phyloP scores from a whole-genome alignment of 2,329 filamentous ascomycete species.

The Ceratocystis destructans region DNA sequence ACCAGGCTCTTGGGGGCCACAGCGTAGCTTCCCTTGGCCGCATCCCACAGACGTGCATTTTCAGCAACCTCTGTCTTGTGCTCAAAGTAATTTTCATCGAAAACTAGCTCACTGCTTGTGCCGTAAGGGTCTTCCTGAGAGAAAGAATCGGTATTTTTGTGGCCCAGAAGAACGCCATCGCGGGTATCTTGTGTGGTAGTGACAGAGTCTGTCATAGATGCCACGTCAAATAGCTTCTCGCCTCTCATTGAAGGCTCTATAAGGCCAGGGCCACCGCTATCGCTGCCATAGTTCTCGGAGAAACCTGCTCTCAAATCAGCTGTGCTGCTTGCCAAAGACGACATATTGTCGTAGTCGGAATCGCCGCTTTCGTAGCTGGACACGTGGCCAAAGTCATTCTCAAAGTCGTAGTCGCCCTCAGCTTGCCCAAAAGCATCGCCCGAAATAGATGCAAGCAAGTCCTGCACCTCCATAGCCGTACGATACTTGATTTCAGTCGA shows the following conservation, averaged over 20 bases:
- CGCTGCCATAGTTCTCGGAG: constrained; percentile 20
- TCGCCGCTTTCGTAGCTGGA: constrained; percentile 35
- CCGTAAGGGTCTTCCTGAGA: constrained; percentile 27
- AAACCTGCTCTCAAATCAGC: constrained; percentile 25
- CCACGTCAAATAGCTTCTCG: constrained; percentile 38
- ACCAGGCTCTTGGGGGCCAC: constrained; percentile 47
- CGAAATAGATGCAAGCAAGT: constrained; percentile 81
- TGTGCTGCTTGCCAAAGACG: constrained; percentile 18
- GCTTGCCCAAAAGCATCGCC: constrained; percentile 63
- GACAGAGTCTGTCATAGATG: constrained; percentile 22
- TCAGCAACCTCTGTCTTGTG: constrained; percentile 46
- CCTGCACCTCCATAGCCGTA: constrained; percentile 72
- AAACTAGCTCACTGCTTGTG: constrained; percentile 42
- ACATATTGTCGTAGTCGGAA: constrained; percentile 23
- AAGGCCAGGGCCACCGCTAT: background rate
- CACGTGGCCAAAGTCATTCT: constrained; percentile 46
- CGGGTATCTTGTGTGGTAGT: constrained; percentile 25
- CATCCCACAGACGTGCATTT: constrained; percentile 69
- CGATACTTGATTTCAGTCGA: constrained; percentile 74
- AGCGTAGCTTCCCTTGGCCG: constrained; percentile 60
- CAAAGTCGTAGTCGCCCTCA: constrained; percentile 48
- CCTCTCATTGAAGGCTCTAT: constrained; percentile 2
- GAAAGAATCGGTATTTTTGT: background rate
- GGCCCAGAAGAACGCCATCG: constrained; percentile 28
- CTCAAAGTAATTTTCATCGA: constrained; percentile 68